A percentile compares a stretch with the other conserved stretches of the same genome.
These are phyloP conservation scores for Brasilioporus rufonigricans DNA, from an alignment of 768 basidiomycete species.

Conservation along the genomic window DNA sequence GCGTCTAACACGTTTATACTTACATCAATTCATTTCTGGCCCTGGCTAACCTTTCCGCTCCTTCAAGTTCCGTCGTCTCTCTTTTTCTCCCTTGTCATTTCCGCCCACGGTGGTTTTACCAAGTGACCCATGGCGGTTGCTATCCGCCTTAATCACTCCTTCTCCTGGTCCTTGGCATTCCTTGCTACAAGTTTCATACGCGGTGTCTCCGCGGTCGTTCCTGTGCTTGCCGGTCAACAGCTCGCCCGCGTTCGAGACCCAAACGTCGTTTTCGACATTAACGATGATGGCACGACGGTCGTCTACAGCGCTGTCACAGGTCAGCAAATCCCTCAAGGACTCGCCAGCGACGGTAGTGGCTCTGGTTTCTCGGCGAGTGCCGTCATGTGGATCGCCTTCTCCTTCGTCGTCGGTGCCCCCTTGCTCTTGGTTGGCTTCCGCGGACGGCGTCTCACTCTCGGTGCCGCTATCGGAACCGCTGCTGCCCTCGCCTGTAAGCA, in stretches of 20 bases:
- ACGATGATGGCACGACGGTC: slow-evolving; percentile 34
- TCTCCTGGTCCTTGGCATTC: slow-evolving; percentile 15
- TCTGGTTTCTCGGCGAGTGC: slow-evolving; percentile 46
- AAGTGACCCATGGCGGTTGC: slow-evolving; percentile 28
- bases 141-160: slow-evolving; percentile 17
- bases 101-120: slow-evolving; percentile 11
- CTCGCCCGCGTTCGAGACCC: slow-evolving; percentile 29
- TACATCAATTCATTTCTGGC: too few species aligned
- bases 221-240: slow-evolving; percentile 7
- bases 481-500: slow-evolving; percentile 44
- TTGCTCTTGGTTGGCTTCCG: slow-evolving; percentile 57
- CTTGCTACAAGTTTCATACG: slow-evolving; percentile 9
- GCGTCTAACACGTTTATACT: too few species aligned
- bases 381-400: slow-evolving; percentile 57
- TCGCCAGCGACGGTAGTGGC: slow-evolving; percentile 60
- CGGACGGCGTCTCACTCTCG: slow-evolving; percentile 55
- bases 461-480: slow-evolving; percentile 52
- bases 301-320: slow-evolving; percentile 47
- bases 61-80: slow-evolving; percentile 8
- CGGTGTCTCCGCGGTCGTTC: slow-evolving; percentile 8
- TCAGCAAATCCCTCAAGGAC: slow-evolving; percentile 48
- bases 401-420: slow-evolving; percentile 49
- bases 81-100: slow-evolving; percentile 7
- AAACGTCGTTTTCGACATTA: slow-evolving; percentile 25
- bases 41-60: slow-evolving; percentile 6